A percentile compares a stretch with the other conserved stretches of the same genome.
Evolutionary conservation across 495 filamentous ascomycete genomes (phyloP).

Genomic region (Trichoderma virens): DNA sequence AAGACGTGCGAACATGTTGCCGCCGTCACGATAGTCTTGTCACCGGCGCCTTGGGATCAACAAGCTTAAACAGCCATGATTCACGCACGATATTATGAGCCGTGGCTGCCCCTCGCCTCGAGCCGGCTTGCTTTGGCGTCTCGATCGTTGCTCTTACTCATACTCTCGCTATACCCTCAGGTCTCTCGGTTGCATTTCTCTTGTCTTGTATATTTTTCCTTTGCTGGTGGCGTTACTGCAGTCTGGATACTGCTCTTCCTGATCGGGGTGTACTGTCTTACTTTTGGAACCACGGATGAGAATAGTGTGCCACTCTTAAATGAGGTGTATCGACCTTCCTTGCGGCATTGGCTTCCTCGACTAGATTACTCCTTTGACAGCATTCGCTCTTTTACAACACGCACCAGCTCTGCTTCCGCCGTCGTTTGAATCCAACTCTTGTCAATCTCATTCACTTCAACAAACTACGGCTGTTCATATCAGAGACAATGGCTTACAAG

Average conservation of each 20-base stretch:
- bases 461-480: not conserved
- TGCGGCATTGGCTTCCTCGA: not conserved
- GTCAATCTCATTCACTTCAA: not conserved
- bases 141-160: not conserved
- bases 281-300: not conserved
- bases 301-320: not conserved
- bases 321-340: too few species aligned
- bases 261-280: not conserved
- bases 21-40: slow-evolving; percentile 5
- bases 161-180: not conserved
- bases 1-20: too few species aligned
- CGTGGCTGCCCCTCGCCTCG: not conserved
- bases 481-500: not conserved
- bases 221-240: not conserved
- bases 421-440: not conserved
- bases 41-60: not conserved
- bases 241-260: not conserved
- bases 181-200: not conserved
- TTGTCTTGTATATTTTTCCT: not conserved
- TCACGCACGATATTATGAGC: not conserved
- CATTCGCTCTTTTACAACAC: not conserved
- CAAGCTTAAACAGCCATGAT: not conserved
- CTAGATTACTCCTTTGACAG: not conserved
- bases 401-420: not conserved
- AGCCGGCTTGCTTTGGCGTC: not conserved